Base-by-base conservation (phyloP, 768 basidiomycete genomes). In the Sarcodon aspratus region DNA sequence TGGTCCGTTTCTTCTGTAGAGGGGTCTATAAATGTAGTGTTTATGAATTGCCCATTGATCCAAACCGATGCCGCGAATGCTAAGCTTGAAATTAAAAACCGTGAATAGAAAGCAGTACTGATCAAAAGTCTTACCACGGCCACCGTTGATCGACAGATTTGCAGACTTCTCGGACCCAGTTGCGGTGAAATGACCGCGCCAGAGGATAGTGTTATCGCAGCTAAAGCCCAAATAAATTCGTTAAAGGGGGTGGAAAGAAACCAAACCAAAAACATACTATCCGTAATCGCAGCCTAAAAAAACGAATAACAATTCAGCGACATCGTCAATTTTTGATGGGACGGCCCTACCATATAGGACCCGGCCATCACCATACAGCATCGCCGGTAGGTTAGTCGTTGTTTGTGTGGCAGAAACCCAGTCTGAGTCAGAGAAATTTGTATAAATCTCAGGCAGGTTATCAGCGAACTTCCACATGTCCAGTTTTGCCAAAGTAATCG, bases 31-130 rank as follows among this genome's bases (percentile, higher is more conserved):
- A 63, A 84, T 0, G 85, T 79, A 1, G 85, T 86, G 8, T 69
- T 70, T 42, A 91, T 61, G 68, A 89, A 88, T 4, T 73, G 68
- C 52, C 80, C 63, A 53, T 91, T 91, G 32, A 86, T 66, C 82
- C 85, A 90, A 11, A 90, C 79, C 46, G 82, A 85, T 3, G 85
- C 85, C 31, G 88, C 85, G 55, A 91, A 91, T 5, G 82, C 86
- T 82, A 33, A 31, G 15, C 34, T 36, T 50, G 12, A 6, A 44
- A 13, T 32, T n/a, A 40, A 21, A 47, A 32, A 21, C 33, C 27
- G 37, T 27, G 3, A 5, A 31, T 36, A 4, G n/a, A n/a, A 32
- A 3, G 21, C 46, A n/a, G 8, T 15, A 7, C n/a, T 13, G 11
- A 7, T 15, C 33, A 34, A 33, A 37, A 7, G 12, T 52, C 63